Percentiles rank a stretch among this genome's conserved stretches.
Evolutionary conservation across 805 yeast genomes (phyloP).

Genomic region (Candida argentea): DNA sequence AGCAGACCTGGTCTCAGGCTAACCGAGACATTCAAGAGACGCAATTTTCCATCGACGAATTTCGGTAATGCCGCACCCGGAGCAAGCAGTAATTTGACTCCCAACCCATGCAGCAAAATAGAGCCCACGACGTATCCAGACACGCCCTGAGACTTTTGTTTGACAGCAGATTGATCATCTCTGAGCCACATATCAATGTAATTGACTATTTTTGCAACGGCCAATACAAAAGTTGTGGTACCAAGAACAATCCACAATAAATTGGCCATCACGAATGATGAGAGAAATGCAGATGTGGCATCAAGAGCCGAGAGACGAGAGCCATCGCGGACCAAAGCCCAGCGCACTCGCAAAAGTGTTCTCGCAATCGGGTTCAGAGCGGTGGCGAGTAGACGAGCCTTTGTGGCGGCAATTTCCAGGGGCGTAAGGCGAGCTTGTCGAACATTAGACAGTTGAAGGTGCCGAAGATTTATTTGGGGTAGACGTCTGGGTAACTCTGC

Average conservation of each 20-base stretch:
- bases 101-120: conserved; percentile 31
- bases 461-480: too few species aligned
- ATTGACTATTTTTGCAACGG: conserved; percentile 35
- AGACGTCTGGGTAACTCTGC: too few species aligned
- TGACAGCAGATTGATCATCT: conserved; percentile 12
- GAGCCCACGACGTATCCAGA: conserved; percentile 24
- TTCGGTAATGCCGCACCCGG: conserved; percentile 30
- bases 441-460: too few species aligned
- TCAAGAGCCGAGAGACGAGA: conserved; percentile 42
- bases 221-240: conserved; percentile 46
- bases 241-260: conserved; percentile 45
- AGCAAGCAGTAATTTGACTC: conserved; percentile 26
- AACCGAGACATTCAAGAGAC: conserved; percentile 30
- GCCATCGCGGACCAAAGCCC: conserved; percentile 39
- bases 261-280: conserved; percentile 51
- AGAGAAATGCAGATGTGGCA: conserved; percentile 38
- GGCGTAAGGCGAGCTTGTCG: too few species aligned
- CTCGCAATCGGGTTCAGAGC: conserved; percentile 22
- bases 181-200: conserved; percentile 18
- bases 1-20: conserved; percentile 3
- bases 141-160: conserved; percentile 5
- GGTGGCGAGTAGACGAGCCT: conserved; percentile 17
- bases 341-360: conserved; percentile 30
- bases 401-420: conserved; percentile 6
- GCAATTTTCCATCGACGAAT: conserved; percentile 40